Conservation (phyloP, 192 early-diverging fungal genomes). For the Polychytrium aggregatum region DNA sequence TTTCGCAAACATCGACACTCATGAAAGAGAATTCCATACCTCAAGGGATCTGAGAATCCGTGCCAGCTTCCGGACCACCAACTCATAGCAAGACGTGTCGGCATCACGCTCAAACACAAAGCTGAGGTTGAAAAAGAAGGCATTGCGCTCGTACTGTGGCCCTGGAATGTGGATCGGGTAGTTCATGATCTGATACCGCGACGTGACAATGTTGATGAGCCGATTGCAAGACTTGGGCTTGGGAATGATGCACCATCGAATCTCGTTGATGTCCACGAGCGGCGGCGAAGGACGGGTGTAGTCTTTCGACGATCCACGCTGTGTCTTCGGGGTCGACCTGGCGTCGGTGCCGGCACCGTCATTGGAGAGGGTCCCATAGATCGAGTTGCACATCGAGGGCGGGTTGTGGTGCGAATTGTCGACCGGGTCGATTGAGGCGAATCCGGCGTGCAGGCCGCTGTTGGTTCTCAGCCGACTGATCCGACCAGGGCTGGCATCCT, state of each 20-base stretch:
- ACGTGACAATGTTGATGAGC: conserved; percentile 61
- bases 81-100: conserved; percentile 71
- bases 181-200: conserved; percentile 59
- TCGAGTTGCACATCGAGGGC: too few relatives aligned
- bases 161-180: conserved; percentile 62
- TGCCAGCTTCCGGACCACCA: conserved; percentile 80
- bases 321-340: too few relatives aligned
- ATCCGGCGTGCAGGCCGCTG: too few relatives aligned
- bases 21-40: conserved; percentile 19
- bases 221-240: conserved; percentile 63
- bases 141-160: conserved; percentile 63
- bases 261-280: conserved; percentile 59
- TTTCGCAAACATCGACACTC: too few relatives aligned
- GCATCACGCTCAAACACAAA: conserved; percentile 86
- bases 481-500: too few relatives aligned
- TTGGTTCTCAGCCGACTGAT: too few relatives aligned
- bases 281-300: too few relatives aligned
- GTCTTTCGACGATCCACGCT: too few relatives aligned
- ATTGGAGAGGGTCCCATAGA: too few relatives aligned
- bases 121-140: conserved; percentile 83
- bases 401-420: too few relatives aligned
- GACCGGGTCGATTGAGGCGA: too few relatives aligned
- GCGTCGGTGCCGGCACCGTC: too few relatives aligned
- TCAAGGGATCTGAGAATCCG: conserved; percentile 71
- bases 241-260: conserved; percentile 76